Evolutionary conservation across 768 basidiomycete genomes (phyloP).

Genomic region (Panaeolus cyanescens): DNA sequence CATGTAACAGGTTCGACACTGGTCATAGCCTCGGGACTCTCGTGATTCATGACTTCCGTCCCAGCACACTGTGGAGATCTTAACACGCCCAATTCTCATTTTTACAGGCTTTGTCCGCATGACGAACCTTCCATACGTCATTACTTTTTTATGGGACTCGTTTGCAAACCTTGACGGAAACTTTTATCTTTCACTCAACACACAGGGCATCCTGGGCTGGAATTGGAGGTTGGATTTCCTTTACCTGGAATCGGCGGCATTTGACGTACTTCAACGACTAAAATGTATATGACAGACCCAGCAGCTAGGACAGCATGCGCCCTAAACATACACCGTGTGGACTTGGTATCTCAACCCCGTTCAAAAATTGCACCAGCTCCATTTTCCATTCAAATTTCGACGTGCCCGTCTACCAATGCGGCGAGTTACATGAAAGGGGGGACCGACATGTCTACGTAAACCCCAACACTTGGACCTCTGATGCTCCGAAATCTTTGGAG

Average conservation of each 20-base stretch:
- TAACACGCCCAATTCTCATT: not conserved
- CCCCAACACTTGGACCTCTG: not conserved
- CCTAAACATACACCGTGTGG: not conserved
- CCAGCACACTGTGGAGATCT: not conserved
- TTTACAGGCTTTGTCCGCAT: not conserved
- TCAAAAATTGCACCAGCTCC: not conserved
- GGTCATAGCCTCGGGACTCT: too few relatives aligned
- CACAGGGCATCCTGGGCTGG: not conserved
- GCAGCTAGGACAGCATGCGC: not conserved
- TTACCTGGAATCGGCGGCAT: not conserved
- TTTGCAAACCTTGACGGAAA: not conserved
- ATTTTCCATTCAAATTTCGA: not conserved
- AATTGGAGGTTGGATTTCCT: not conserved
- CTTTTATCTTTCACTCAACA: not conserved
- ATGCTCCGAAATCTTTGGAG: not conserved
- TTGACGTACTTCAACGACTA: not conserved
- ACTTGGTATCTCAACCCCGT: not conserved
- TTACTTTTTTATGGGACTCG: too few relatives aligned
- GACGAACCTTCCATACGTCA: not conserved
- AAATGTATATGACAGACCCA: not conserved
- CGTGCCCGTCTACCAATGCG: not conserved
- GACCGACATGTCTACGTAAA: conserved; percentile 1
- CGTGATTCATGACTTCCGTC: not conserved
- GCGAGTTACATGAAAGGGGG: not conserved
- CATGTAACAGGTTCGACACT: too few relatives aligned